phyloP scores from a whole-genome alignment of 2,329 filamentous ascomycete species.

The Exophiala oligosperma region DNA sequence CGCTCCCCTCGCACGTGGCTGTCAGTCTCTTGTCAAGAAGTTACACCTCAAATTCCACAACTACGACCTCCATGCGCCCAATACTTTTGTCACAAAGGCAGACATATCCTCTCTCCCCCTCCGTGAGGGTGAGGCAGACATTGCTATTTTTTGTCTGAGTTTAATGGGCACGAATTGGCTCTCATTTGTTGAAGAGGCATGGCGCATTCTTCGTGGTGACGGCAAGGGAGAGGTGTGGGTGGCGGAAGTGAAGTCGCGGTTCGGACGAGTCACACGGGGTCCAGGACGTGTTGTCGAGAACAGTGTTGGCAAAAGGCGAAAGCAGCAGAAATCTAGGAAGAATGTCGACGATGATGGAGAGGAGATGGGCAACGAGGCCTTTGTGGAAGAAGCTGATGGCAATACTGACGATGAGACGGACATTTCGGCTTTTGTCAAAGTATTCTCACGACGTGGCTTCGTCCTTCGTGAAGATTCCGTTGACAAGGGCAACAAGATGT shows the following conservation, averaged over 20 bases:
- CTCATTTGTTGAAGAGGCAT: constrained; percentile 93
- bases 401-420: constrained; percentile 72
- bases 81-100: constrained; percentile 75
- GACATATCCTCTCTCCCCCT: constrained; percentile 86
- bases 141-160: constrained; percentile 92
- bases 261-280: constrained; percentile 60
- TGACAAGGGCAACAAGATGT: constrained; percentile 94
- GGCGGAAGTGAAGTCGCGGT: constrained; percentile 93
- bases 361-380: constrained; percentile 44
- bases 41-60: constrained; percentile 75
- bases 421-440: constrained; percentile 81
- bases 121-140: constrained; percentile 71
- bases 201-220: constrained; percentile 85
- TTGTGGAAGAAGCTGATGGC: constrained; percentile 47
- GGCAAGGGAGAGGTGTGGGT: constrained; percentile 86
- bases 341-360: constrained; percentile 58
- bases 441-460: constrained; percentile 78
- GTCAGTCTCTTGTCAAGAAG: constrained; percentile 58
- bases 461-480: constrained; percentile 72
- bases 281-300: constrained; percentile 56
- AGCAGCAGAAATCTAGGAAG: constrained; percentile 39
- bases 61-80: constrained; percentile 81
- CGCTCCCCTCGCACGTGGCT: constrained; percentile 71
- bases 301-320: constrained; percentile 66
- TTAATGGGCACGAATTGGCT: constrained; percentile 99